Percentiles rank a stretch among this genome's conserved stretches.
Evolutionary conservation across 352 stramenopile species (phyloP).

Genomic region (Phytophthora capsici): DNA sequence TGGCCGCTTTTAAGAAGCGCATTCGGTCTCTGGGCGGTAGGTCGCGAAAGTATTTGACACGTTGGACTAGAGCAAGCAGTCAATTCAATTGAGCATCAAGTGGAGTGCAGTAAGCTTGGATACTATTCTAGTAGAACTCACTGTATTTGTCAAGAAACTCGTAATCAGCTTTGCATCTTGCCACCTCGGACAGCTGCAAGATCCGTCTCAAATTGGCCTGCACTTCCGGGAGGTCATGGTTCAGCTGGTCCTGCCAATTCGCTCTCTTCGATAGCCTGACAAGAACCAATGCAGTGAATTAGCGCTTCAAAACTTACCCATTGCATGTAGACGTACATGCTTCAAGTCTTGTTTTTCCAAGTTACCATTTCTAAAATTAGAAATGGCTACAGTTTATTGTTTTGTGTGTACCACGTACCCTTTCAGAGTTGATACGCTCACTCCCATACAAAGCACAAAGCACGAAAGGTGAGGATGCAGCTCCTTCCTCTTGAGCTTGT

Average conservation of each 20-base stretch:
- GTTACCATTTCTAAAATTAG: background rate
- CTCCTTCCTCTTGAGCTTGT: background rate
- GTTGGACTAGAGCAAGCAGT: constrained; percentile 43
- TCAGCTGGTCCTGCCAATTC: constrained; percentile 29
- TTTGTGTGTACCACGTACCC: constrained; percentile 11
- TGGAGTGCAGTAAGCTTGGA: too few species aligned
- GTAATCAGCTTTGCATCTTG: constrained; percentile 60
- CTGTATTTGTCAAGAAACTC: constrained; percentile 74
- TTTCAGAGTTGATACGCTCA: constrained; percentile 3
- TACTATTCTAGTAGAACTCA: constrained; percentile 9
- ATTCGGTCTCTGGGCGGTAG: constrained; percentile 57
- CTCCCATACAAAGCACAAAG: constrained; percentile 1
- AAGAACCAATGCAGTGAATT: background rate
- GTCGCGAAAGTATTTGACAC: constrained; percentile 71
- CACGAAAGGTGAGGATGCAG: constrained; percentile 29
- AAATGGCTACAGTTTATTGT: constrained; percentile 5
- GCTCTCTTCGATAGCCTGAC: constrained; percentile 29
- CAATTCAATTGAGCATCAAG: too few species aligned
- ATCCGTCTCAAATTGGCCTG: constrained; percentile 48
- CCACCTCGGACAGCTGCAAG: constrained; percentile 49
- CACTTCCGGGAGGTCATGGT: constrained; percentile 51
- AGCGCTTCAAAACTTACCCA: too few species aligned
- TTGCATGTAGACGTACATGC: constrained; percentile 11
- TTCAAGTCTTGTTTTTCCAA: background rate
- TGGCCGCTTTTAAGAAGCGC: constrained; percentile 66